Evolutionary conservation across 192 early-diverging fungal genomes (phyloP).

Genomic region (Pilaira anomala): DNA sequence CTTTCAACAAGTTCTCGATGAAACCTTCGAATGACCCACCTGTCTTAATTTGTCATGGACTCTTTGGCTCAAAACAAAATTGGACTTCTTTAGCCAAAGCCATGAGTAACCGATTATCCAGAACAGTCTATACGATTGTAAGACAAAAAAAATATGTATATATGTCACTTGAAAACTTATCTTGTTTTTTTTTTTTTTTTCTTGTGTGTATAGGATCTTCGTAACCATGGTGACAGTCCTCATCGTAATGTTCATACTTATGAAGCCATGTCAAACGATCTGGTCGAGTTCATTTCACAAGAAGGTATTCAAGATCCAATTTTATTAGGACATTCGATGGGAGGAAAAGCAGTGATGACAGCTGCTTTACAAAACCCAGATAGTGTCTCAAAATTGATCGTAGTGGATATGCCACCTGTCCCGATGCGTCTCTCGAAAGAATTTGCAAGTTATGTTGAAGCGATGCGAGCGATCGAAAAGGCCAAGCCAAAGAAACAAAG

Average conservation of each 20-base stretch:
- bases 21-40: conserved; percentile 30
- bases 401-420: conserved; percentile 71
- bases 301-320: conserved; percentile 55
- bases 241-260: conserved; percentile 66
- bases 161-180: not conserved
- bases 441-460: conserved; percentile 55
- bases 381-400: conserved; percentile 54
- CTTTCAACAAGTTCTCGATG: conserved; percentile 4
- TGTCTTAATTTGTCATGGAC: conserved; percentile 80
- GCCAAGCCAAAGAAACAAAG: conserved; percentile 48
- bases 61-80: conserved; percentile 94
- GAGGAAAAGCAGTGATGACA: conserved; percentile 74
- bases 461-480: conserved; percentile 57
- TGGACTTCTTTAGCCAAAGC: conserved; percentile 83
- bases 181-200: too few relatives aligned
- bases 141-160: not conserved
- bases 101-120: conserved; percentile 57
- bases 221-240: conserved; percentile 93
- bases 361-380: conserved; percentile 55
- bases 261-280: conserved; percentile 75
- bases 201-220: conserved; percentile 81
- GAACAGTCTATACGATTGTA: conserved; percentile 67
- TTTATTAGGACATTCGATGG: conserved; percentile 92
- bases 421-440: conserved; percentile 45
- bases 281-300: conserved; percentile 62